Evolutionary conservation across 768 basidiomycete species (phyloP).

Genomic region (Termitomyces sp.): DNA sequence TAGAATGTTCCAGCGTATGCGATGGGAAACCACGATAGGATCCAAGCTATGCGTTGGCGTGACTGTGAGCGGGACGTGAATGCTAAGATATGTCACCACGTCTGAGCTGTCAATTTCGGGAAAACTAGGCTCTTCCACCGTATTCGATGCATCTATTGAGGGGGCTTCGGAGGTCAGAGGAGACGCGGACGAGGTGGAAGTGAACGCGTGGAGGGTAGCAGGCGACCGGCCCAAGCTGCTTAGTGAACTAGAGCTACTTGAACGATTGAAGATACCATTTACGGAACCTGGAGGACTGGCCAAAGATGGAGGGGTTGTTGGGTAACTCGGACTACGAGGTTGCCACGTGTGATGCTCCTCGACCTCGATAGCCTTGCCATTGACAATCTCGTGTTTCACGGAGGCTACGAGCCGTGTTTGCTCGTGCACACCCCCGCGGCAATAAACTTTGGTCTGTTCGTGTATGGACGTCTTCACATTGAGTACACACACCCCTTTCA

Average conservation of each 20-base stretch:
- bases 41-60: slow-evolving; percentile 72
- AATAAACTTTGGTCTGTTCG: slow-evolving; percentile 64
- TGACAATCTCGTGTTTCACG: slow-evolving; percentile 60
- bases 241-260: slow-evolving; percentile 7
- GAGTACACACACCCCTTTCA: slow-evolving; percentile 75
- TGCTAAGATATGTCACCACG: slow-evolving; percentile 51
- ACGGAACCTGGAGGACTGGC: slow-evolving; percentile 4
- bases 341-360: slow-evolving; percentile 19
- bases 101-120: slow-evolving; percentile 27
- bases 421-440: slow-evolving; percentile 51
- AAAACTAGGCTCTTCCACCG: not conserved
- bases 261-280: not conserved
- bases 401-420: slow-evolving; percentile 55
- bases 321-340: slow-evolving; percentile 1
- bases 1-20: slow-evolving; percentile 73
- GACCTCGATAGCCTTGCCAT: slow-evolving; percentile 46
- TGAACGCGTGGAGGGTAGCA: not conserved
- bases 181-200: not conserved
- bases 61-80: slow-evolving; percentile 52
- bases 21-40: slow-evolving; percentile 72
- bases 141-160: not conserved
- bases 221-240: slow-evolving; percentile 1
- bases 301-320: slow-evolving; percentile 8
- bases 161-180: not conserved
- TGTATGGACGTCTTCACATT: slow-evolving; percentile 63